Percentiles rank a stretch among this genome's conserved stretches.
Conservation (phyloP, 805 yeast genomes). For the Kregervanrija delftensis region DNA sequence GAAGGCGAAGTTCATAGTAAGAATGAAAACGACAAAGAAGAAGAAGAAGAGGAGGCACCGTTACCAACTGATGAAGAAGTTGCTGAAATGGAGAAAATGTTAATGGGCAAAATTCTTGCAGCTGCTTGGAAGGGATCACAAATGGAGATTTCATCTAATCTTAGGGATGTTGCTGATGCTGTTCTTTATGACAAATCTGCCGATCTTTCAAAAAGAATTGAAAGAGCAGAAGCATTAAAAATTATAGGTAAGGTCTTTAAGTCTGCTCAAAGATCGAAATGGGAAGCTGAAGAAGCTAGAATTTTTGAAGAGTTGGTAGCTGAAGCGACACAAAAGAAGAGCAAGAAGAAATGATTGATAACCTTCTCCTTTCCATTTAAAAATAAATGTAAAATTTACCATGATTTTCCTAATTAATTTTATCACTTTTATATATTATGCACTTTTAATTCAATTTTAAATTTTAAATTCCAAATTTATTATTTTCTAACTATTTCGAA, state of each 20-base stretch:
- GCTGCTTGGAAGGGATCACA: constrained; percentile 95
- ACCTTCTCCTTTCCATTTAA: background rate
- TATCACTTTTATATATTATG: background rate
- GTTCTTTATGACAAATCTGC: constrained; percentile 65
- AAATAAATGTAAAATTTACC: background rate
- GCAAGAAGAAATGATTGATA: constrained; percentile 35
- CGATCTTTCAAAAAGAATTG: constrained; percentile 52
- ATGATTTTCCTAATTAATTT: no score
- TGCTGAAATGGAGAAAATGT: constrained; percentile 71
- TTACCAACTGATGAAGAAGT: constrained; percentile 46
- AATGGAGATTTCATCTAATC: constrained; percentile 73
- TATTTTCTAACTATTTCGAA: background rate
- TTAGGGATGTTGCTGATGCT: constrained; percentile 75
- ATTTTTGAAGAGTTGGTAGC: constrained; percentile 90
- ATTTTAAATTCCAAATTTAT: background rate
- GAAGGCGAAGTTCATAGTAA: background rate
- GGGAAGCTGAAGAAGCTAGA: constrained; percentile 88
- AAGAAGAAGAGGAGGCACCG: constrained; percentile 21
- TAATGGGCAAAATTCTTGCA: constrained; percentile 84
- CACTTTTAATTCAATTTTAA: background rate
- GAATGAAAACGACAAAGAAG: constrained; percentile 18
- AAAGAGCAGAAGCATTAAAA: constrained; percentile 74
- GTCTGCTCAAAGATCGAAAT: constrained; percentile 63
- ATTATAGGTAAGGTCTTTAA: constrained; percentile 67
- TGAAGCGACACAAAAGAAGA: constrained; percentile 63